These are phyloP conservation scores for Xylaria venustula DNA, from an alignment of 495 filamentous ascomycete genomes.

Conservation along the genomic window DNA sequence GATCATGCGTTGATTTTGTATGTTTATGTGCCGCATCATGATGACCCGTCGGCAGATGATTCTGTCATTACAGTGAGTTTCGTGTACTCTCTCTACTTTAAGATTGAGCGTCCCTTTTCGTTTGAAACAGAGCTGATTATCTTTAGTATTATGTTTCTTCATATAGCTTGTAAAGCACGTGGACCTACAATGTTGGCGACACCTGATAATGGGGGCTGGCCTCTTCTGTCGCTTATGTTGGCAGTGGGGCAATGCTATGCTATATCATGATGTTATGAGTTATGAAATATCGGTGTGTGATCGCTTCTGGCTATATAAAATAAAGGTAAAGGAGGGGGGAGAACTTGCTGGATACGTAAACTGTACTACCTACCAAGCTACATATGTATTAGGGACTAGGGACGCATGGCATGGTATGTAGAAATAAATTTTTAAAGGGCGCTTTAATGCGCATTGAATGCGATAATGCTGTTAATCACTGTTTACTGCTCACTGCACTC, in stretches of 20 bases:
- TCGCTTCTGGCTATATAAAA: slow-evolving; percentile 4
- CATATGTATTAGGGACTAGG: neutral
- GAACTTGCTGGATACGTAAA: neutral
- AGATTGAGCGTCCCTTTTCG: too few species aligned
- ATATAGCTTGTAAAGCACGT: slow-evolving; percentile 19
- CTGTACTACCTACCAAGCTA: too few species aligned
- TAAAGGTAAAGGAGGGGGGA: neutral
- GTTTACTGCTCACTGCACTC: too few species aligned
- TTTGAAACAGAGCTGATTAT: too few species aligned
- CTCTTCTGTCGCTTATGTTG: neutral
- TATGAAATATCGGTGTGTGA: neutral
- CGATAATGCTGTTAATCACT: too few species aligned
- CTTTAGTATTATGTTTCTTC: slow-evolving; percentile 35
- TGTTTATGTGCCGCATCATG: slow-evolving; percentile 77
- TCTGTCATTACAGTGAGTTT: slow-evolving; percentile 74
- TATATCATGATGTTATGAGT: slow-evolving; percentile 6
- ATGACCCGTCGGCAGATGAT: slow-evolving; percentile 63
- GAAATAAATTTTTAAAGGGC: neutral
- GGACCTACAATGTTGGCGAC: neutral
- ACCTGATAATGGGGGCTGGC: neutral
- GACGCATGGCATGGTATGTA: neutral
- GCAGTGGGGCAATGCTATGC: too few species aligned
- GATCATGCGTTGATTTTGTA: slow-evolving; percentile 90
- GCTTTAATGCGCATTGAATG: too few species aligned
- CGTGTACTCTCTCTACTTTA: neutral